Conservation (phyloP, 129 eudicot genomes). For the Lactuca sativa region DNA sequence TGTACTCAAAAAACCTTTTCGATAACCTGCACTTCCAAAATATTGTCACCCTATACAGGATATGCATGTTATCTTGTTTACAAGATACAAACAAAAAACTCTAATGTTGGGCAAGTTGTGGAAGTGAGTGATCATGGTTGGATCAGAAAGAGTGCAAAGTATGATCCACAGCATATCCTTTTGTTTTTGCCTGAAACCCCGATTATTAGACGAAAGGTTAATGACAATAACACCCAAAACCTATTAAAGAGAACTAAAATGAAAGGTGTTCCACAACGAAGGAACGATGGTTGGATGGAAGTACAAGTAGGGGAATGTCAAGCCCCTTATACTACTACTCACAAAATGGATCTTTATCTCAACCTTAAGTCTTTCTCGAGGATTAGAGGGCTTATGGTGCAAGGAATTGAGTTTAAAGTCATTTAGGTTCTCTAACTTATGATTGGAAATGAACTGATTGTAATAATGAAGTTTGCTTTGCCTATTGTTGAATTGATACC, state of each 20-base stretch:
- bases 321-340: not conserved
- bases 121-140: not conserved
- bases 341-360: not conserved
- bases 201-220: conserved; percentile 1
- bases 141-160: not conserved
- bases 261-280: conserved; percentile 8
- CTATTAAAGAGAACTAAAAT: conserved; percentile 6
- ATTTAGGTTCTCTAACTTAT: not conserved
- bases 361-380: not conserved
- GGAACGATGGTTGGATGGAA: conserved; percentile 23
- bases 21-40: not conserved
- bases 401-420: not conserved
- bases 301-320: conserved; percentile 16
- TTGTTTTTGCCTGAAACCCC: conserved; percentile 14
- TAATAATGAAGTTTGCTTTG: too few relatives aligned
- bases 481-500: too few relatives aligned
- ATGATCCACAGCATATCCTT: not conserved
- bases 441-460: too few relatives aligned
- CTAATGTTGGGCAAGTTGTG: not conserved
- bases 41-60: conserved; percentile 1
- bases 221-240: conserved; percentile 3
- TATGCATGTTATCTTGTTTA: conserved; percentile 19
- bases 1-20: not conserved
- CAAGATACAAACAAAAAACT: not conserved
- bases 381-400: not conserved